These are phyloP conservation scores for Fraxinus ornus DNA, from an alignment of 305 asterid species.

Conservation along the genomic window DNA sequence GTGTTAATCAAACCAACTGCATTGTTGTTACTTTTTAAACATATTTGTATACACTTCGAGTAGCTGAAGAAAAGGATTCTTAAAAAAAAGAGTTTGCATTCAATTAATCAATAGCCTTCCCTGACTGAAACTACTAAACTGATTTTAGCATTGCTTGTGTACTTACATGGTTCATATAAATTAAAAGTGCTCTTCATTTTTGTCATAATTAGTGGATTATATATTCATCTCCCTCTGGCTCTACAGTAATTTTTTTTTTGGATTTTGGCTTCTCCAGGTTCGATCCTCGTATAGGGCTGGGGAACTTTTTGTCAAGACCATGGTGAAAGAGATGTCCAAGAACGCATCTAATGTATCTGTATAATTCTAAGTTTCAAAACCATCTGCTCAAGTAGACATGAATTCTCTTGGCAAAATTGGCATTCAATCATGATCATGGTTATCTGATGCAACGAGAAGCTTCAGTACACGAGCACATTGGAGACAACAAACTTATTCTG, in stretches of 20 bases:
- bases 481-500: neutral
- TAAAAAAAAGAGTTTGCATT: neutral
- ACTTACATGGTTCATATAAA: neutral
- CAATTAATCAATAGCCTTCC: neutral
- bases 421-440: neutral
- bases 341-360: conserved; percentile 4
- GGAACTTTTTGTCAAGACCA: conserved; percentile 84
- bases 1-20: neutral
- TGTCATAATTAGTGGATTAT: neutral
- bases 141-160: neutral
- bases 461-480: neutral
- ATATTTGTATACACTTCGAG: neutral
- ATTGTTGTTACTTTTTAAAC: neutral
- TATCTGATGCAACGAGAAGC: neutral
- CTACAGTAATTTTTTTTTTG: neutral
- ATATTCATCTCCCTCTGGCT: conserved; percentile 1
- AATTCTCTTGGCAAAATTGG: neutral
- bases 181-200: neutral
- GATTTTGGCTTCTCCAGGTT: conserved; percentile 50
- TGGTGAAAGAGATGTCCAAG: conserved; percentile 69
- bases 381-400: neutral
- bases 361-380: neutral
- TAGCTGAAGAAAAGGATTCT: neutral
- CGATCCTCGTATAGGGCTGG: conserved; percentile 98
- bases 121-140: neutral